These are phyloP conservation scores for Mycena citricolor DNA, from an alignment of 1,284 basidiomycete species.

Conservation along the genomic window DNA sequence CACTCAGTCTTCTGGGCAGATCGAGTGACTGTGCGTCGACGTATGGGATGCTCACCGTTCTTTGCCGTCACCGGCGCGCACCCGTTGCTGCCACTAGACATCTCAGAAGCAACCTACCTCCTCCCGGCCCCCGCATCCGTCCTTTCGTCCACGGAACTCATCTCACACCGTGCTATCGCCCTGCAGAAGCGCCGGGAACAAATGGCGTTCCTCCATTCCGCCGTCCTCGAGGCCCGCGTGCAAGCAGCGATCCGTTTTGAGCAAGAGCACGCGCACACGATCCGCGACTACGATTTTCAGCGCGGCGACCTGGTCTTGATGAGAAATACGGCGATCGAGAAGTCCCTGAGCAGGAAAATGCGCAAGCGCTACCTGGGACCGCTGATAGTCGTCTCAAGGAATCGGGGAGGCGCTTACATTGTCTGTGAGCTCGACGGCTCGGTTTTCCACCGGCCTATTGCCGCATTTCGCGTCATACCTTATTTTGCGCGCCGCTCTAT, in stretches of 20 bases:
- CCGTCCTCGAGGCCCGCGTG: not conserved
- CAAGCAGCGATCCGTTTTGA: not conserved
- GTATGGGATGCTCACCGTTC: conserved; percentile 24
- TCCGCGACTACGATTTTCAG: conserved; percentile 19
- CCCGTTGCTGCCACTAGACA: conserved; percentile 24
- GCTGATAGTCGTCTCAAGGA: conserved; percentile 18
- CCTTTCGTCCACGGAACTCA: not conserved
- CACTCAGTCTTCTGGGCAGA: conserved; percentile 28
- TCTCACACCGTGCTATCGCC: not conserved
- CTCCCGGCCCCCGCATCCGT: too few relatives aligned
- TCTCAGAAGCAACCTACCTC: conserved; percentile 16
- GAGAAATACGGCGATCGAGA: conserved; percentile 20
- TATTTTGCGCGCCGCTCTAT: too few relatives aligned
- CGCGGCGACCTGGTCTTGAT: conserved; percentile 23
- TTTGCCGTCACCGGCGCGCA: conserved; percentile 23
- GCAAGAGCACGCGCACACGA: conserved; percentile 1
- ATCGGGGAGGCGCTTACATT: conserved; percentile 19
- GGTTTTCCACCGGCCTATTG: too few relatives aligned
- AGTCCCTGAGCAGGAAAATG: conserved; percentile 14
- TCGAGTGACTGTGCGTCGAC: conserved; percentile 18
- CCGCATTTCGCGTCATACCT: too few relatives aligned
- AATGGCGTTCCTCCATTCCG: not conserved
- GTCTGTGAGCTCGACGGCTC: conserved; percentile 25
- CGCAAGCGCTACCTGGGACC: too few relatives aligned
- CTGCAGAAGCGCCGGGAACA: not conserved